A percentile compares a stretch with the other conserved stretches of the same genome.
Evolutionary conservation across 225 moss, liverwort and hornwort species (phyloP).

Genomic region (Climacium dendroides): DNA sequence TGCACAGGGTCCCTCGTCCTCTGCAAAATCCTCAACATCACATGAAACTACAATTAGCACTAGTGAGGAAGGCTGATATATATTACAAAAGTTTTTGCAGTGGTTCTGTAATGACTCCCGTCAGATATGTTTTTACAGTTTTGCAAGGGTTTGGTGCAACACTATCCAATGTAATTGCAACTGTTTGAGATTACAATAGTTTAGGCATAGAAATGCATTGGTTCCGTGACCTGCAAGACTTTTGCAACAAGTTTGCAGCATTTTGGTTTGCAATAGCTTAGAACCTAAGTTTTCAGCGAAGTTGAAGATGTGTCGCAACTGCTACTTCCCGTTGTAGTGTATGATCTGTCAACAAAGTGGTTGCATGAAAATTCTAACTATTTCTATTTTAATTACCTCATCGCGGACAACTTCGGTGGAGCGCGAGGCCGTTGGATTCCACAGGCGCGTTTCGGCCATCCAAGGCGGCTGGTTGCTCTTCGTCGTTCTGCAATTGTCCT

Average conservation of each 20-base stretch:
- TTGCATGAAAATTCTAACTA: not conserved
- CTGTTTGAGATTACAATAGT: too few species aligned
- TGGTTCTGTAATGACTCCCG: too few species aligned
- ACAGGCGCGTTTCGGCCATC: constrained; percentile 61
- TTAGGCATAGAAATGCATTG: too few species aligned
- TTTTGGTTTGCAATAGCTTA: not conserved
- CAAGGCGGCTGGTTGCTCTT: constrained; percentile 37
- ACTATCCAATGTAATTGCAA: not conserved
- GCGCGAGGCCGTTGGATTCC: constrained; percentile 35
- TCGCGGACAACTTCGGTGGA: not conserved
- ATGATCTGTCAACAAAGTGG: not conserved
- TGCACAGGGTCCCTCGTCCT: not conserved
- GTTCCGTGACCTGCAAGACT: not conserved
- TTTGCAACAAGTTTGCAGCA: too few species aligned
- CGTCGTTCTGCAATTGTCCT: not conserved
- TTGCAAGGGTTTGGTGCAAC: too few species aligned
- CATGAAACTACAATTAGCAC: not conserved
- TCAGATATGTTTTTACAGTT: not conserved
- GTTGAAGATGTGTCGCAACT: too few species aligned
- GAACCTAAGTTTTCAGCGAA: not conserved
- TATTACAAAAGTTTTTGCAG: not conserved
- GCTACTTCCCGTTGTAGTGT: too few species aligned
- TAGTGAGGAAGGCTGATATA: not conserved
- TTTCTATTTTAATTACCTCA: not conserved
- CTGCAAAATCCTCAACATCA: not conserved